These are phyloP conservation scores for Meyerozyma athensensis DNA, from an alignment of 1,139 yeast genomes.

Conservation along the genomic window DNA sequence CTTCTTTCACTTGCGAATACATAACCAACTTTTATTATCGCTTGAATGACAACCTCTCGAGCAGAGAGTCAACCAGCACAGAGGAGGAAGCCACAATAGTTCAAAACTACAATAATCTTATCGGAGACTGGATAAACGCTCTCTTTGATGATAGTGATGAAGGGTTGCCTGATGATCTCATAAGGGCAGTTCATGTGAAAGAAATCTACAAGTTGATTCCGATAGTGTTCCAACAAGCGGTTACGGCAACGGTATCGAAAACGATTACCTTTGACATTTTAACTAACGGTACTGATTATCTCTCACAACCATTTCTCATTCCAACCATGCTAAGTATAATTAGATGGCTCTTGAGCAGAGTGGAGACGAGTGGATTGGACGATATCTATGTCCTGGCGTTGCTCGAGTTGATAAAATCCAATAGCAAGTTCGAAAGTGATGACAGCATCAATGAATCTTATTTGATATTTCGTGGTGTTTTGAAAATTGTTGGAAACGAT, in stretches of 20 bases:
- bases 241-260: constrained; percentile 54
- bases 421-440: not conserved
- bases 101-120: constrained; percentile 40
- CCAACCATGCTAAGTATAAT: constrained; percentile 37
- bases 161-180: constrained; percentile 80
- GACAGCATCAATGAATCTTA: not conserved
- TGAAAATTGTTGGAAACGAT: not conserved
- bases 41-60: constrained; percentile 29
- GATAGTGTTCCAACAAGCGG: constrained; percentile 66
- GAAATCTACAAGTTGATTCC: constrained; percentile 72
- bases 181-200: constrained; percentile 60
- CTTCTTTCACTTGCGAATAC: constrained; percentile 32
- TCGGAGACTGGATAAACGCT: constrained; percentile 77
- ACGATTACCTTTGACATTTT: constrained; percentile 36
- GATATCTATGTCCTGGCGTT: not conserved
- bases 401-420: not conserved
- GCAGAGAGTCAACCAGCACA: constrained; percentile 11
- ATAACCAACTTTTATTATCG: constrained; percentile 31
- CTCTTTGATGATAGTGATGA: constrained; percentile 69
- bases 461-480: not conserved
- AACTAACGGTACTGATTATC: constrained; percentile 41
- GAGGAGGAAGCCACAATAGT: constrained; percentile 31
- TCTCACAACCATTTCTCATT: constrained; percentile 38
- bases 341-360: constrained; percentile 22
- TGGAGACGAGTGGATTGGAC: constrained; percentile 2